These are phyloP conservation scores for Phytophthora sp. DNA, from an alignment of 352 stramenopile genomes.

Conservation along the genomic window DNA sequence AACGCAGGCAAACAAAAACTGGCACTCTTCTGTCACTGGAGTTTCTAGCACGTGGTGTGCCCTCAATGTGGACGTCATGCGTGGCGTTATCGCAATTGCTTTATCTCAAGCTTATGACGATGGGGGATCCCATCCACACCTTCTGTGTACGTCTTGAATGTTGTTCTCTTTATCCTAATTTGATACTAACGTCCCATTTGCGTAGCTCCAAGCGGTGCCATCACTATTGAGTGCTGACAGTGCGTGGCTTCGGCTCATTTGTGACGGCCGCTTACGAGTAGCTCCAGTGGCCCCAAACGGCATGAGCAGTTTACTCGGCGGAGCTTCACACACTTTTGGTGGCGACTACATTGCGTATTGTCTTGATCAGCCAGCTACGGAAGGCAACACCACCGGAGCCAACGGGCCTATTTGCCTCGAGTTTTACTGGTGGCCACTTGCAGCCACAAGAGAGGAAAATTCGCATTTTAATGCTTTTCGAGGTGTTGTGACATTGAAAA, in stretches of 20 bases:
- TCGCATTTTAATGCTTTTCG: background rate
- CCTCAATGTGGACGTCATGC: constrained; percentile 28
- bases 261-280: background rate
- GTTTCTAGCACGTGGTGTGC: constrained; percentile 9
- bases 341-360: background rate
- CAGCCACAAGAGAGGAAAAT: background rate
- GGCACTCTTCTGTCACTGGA: too few relatives aligned
- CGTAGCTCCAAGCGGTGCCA: background rate
- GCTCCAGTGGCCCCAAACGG: background rate
- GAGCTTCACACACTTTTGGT: background rate
- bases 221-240: background rate
- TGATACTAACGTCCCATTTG: background rate
- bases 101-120: background rate
- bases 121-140: background rate
- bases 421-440: constrained; percentile 3
- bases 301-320: background rate
- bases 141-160: background rate
- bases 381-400: background rate
- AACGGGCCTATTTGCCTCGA: background rate
- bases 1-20: too few relatives aligned
- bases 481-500: background rate
- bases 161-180: too few relatives aligned
- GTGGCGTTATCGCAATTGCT: constrained; percentile 26
- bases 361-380: background rate
- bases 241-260: background rate